Conservation (phyloP, 495 filamentous ascomycete species). For the Neurospora intermedia region DNA sequence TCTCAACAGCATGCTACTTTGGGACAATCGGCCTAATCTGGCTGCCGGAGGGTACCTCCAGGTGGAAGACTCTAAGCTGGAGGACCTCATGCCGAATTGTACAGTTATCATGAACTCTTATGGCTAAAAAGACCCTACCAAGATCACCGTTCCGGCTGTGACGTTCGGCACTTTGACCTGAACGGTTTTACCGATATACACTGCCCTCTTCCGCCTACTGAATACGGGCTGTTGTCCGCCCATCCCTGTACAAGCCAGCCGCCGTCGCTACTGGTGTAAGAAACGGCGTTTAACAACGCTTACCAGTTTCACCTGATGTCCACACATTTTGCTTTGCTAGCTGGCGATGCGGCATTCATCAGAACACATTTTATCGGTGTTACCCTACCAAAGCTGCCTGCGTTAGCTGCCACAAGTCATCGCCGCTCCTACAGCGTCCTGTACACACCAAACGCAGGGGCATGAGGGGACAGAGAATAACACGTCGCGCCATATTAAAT, state of each 20-base stretch:
- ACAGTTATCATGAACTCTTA: not conserved
- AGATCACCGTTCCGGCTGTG: not conserved
- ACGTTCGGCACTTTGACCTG: not conserved
- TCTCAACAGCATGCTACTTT: not conserved
- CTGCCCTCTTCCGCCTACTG: not conserved
- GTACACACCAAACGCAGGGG: not conserved
- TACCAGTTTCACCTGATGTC: not conserved
- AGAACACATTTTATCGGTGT: not conserved
- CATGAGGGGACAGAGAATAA: not conserved
- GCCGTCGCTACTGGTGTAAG: not conserved
- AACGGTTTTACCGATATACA: not conserved
- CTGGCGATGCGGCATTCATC: not conserved
- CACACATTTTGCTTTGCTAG: not conserved
- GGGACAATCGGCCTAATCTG: not conserved
- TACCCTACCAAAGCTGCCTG: not conserved
- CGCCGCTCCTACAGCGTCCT: slow-evolving; percentile 1
- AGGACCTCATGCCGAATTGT: not conserved
- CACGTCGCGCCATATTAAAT: slow-evolving; percentile 24
- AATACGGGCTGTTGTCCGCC: not conserved
- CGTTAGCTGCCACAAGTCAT: slow-evolving; percentile 1
- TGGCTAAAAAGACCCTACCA: not conserved
- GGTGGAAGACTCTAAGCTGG: not conserved
- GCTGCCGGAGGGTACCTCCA: not conserved
- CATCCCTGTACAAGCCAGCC: not conserved
- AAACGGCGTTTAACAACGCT: not conserved